phyloP scores from a whole-genome alignment of 306 rosid genomes.

The Cicer judaicum region DNA sequence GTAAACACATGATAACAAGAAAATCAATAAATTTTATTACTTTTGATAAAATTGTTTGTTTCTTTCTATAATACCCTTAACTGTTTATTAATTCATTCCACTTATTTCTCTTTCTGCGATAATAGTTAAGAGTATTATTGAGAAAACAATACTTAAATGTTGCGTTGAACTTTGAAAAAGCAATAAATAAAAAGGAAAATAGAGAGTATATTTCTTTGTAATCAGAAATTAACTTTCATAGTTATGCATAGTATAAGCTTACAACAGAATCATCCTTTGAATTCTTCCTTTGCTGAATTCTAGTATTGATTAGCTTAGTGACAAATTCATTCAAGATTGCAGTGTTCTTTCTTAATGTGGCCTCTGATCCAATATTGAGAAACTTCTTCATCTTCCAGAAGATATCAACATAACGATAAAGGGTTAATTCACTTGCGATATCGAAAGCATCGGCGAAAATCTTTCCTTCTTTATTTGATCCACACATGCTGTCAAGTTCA shows the following conservation, averaged over 20 bases:
- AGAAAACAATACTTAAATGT: no score
- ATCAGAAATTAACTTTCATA: conserved; percentile 28
- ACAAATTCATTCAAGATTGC: conserved; percentile 58
- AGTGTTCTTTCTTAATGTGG: conserved; percentile 48
- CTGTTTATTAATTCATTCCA: no score
- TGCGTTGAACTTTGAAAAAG: no score
- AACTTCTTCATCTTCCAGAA: conserved; percentile 77
- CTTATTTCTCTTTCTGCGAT: no score
- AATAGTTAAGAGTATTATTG: no score
- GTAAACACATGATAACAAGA: not conserved
- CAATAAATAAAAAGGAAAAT: no score
- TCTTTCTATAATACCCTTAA: no score
- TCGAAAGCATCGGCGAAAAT: conserved; percentile 66
- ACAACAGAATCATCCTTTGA: conserved; percentile 53
- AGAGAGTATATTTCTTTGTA: not conserved
- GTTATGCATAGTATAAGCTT: conserved; percentile 39
- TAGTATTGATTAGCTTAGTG: conserved; percentile 57
- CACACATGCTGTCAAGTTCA: conserved; percentile 82
- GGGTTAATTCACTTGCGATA: conserved; percentile 60
- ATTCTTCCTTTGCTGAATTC: conserved; percentile 56
- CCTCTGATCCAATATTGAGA: conserved; percentile 76
- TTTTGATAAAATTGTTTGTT: no score
- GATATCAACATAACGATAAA: conserved; percentile 69
- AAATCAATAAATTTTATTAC: no score
- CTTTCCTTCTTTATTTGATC: conserved; percentile 74